phyloP scores from a whole-genome alignment of 176 grass and related monocot genomes.

The Musa troglodytarum region DNA sequence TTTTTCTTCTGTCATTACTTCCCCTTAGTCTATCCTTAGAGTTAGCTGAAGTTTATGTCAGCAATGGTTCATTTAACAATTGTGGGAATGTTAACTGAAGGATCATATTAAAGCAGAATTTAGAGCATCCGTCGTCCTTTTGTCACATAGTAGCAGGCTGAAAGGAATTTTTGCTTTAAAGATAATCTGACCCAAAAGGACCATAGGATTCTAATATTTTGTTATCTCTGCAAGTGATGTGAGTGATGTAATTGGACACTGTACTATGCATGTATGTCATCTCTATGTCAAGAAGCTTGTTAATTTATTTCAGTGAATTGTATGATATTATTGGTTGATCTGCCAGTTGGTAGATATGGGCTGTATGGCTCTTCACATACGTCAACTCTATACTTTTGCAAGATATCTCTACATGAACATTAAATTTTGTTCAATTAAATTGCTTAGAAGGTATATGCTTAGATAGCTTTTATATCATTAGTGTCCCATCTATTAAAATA shows the following conservation, averaged over 20 bases:
- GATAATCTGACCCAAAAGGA: neutral
- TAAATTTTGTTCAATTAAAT: neutral
- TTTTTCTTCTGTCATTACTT: too few species aligned
- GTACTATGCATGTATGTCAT: neutral
- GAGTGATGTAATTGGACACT: neutral
- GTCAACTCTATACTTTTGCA: too few species aligned
- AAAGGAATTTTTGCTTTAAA: neutral
- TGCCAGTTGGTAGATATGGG: too few species aligned
- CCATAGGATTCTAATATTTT: neutral
- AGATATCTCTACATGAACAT: neutral
- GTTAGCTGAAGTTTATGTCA: neutral
- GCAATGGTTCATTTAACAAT: neutral
- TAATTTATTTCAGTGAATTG: too few species aligned
- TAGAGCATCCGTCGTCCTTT: neutral
- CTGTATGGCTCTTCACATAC: too few species aligned
- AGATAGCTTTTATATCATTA: neutral
- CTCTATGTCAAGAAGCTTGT: too few species aligned
- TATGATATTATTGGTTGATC: too few species aligned
- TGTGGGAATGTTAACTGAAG: neutral
- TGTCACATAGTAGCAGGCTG: neutral
- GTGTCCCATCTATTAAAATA: neutral
- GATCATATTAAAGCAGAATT: neutral
- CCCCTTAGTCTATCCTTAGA: neutral
- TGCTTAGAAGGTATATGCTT: neutral
- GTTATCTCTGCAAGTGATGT: neutral